phyloP scores from a whole-genome alignment of 257 asterid species.

The Agastache rugosa region DNA sequence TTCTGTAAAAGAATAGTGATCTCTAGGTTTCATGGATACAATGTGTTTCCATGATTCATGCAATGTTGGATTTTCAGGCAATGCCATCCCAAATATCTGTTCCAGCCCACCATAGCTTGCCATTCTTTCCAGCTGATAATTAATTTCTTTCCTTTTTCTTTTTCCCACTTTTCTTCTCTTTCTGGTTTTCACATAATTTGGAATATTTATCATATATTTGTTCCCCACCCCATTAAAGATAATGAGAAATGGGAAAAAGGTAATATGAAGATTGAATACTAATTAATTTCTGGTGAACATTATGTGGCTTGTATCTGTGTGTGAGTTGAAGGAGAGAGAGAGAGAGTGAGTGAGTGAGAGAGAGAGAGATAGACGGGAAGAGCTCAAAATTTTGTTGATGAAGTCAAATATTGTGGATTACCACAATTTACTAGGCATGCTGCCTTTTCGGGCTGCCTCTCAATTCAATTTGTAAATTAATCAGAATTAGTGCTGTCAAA shows the following conservation, averaged over 20 bases:
- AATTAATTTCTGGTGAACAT: background rate
- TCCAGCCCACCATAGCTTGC: slow-evolving; percentile 67
- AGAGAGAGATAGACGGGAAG: slow-evolving; percentile 21
- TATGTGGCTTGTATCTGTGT: slow-evolving; percentile 16
- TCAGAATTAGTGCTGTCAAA: background rate
- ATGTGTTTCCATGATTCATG: slow-evolving; percentile 61
- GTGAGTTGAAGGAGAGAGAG: background rate
- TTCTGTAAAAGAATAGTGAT: slow-evolving; percentile 54
- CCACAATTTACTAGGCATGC: slow-evolving; percentile 48
- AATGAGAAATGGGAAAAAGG: slow-evolving; percentile 39
- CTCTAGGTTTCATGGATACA: slow-evolving; percentile 39
- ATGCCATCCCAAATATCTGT: slow-evolving; percentile 61
- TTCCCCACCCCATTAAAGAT: slow-evolving; percentile 18
- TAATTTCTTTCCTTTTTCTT: background rate
- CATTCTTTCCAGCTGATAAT: too few relatives aligned
- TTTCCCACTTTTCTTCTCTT: too few relatives aligned
- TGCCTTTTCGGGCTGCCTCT: background rate
- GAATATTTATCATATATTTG: background rate
- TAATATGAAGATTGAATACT: slow-evolving; percentile 11
- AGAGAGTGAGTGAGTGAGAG: slow-evolving; percentile 12
- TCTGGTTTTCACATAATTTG: background rate
- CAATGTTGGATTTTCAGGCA: slow-evolving; percentile 51
- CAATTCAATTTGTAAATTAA: background rate
- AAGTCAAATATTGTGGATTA: slow-evolving; percentile 43
- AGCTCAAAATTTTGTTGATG: slow-evolving; percentile 34